Base-by-base conservation (phyloP, 176 grass and related monocot species). In the Oryza glaberrima region DNA sequence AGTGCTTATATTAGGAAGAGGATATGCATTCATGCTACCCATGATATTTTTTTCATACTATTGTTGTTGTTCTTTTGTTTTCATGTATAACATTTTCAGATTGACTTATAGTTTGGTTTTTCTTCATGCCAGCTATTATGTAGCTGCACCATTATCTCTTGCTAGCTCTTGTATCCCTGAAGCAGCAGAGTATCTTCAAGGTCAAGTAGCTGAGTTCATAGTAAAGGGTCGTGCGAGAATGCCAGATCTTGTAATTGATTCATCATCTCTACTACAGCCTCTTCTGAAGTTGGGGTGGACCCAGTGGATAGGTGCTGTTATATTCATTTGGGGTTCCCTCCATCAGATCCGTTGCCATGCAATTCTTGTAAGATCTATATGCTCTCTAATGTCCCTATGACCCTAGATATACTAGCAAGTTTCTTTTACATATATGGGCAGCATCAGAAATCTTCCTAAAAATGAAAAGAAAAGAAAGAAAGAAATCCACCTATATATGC, bases 301-400 rank as follows among this genome's bases (percentile, higher is more conserved):
- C 64, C 91, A 95, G 32, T 90, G 90, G 93, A 87, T 94, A 44
- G 96, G 93, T 85, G 91, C 91, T 30, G 44, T 68, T 43, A 84
- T 99, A 84, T 99, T 94, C 75, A 75, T 85, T 77, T 96, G 91
- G 96, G 93, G 96, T 15, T 99, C 85, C 38, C 82, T 96, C 28
- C 93, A 99, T 88, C 96, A 96, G 74, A 85, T 73, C 19, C 72
- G 49, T 52, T 99, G 93, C 54, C 96, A 99, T 88, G 72, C 86
- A 82, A 99, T 99, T 87, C 88, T 96, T 86, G 93, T 96, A 91
- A 67, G 96, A 32, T 32, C 2, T 84, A 80, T 73, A 2, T 23
- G 19, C 73, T 76, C 22, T 69, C 49, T 66, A 47, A 14, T 76
- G 25, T 10, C 34, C 28, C 52, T 54, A 34, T 36, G 88, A 52